phyloP scores from a whole-genome alignment of 2,329 filamentous ascomycete genomes.

The Apiospora hydei region DNA sequence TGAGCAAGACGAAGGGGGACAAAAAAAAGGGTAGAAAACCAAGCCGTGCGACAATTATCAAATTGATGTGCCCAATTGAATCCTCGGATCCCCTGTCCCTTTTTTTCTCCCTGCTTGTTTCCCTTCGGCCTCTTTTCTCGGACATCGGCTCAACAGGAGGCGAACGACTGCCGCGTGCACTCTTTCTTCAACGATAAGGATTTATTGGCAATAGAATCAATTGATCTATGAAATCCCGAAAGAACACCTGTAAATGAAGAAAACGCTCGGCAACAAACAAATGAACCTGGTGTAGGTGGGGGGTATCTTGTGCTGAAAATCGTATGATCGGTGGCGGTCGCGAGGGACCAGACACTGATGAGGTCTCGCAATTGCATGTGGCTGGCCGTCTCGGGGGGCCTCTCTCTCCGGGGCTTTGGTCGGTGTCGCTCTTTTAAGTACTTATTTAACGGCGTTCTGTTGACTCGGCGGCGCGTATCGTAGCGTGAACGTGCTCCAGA shows the following conservation, averaged over 20 bases:
- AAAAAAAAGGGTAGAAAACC: not conserved
- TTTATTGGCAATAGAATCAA: not conserved
- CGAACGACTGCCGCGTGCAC: not conserved
- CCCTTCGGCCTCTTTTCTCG: not conserved
- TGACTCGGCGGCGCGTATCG: constrained; percentile 31
- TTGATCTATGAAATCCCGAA: not conserved
- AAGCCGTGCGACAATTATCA: not conserved
- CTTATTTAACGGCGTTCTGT: not conserved
- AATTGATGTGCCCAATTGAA: not conserved
- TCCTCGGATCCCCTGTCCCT: too few species aligned
- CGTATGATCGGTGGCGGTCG: not conserved
- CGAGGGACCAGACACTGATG: not conserved
- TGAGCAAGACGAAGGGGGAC: not conserved
- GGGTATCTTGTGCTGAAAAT: not conserved
- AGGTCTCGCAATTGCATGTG: not conserved
- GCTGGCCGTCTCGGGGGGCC: not conserved
- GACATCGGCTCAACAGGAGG: not conserved
- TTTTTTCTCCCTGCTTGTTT: not conserved
- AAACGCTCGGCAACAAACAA: not conserved
- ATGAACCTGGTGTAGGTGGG: not conserved
- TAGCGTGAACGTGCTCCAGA: constrained; percentile 40
- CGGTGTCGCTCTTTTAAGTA: not conserved
- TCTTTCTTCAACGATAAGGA: not conserved
- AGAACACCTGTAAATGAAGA: not conserved
- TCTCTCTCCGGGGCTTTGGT: not conserved